Base-by-base conservation (phyloP, 163 green algal species). In the Chlamydomonas reinhardtii region DNA sequence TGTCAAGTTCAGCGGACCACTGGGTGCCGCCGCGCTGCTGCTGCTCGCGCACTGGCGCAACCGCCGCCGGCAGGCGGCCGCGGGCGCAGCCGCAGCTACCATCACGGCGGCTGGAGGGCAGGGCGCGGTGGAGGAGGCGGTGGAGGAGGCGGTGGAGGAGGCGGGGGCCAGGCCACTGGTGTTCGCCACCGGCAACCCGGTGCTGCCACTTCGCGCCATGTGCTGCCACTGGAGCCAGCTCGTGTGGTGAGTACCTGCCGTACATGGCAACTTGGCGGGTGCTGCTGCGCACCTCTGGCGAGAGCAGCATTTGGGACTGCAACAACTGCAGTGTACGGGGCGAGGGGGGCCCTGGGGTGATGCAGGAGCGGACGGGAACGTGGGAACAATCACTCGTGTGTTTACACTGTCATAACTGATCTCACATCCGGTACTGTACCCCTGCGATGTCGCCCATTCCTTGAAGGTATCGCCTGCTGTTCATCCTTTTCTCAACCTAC, bases 401-500 rank as follows among this genome's bases (percentile, higher is more conserved):
- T n/a, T n/a, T n/a, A n/a, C n/a, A n/a, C n/a, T n/a, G n/a, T n/a
- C n/a, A n/a, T n/a, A n/a, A n/a, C n/a, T n/a, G n/a, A n/a, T n/a
- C n/a, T n/a, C n/a, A n/a, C n/a, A n/a, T n/a, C n/a, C n/a, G n/a
- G n/a, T n/a, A n/a, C n/a, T n/a, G n/a, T n/a, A n/a, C n/a, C n/a
- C n/a, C n/a, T n/a, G n/a, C n/a, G n/a, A n/a, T n/a, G n/a, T n/a
- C 14, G 31, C 20, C 59, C 22, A 19, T 22, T 34, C 29, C n/a
- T 68, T 82, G 83, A 90, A 96, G 94, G 94, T 97, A 94, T 73
- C 89, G 95, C 29, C 89, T 86, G 76, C 85, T 95, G 24, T 96
- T 94, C 77, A 82, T 97, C n/a, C 27, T 91, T 11, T 87, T 96
- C 15, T 96, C 95, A 20, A 88, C 93, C n/a, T 97, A 97, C 84